Percentiles rank a stretch among this genome's conserved stretches.
Conservation (phyloP, 352 stramenopile genomes). For the Globisporangium parvum region DNA sequence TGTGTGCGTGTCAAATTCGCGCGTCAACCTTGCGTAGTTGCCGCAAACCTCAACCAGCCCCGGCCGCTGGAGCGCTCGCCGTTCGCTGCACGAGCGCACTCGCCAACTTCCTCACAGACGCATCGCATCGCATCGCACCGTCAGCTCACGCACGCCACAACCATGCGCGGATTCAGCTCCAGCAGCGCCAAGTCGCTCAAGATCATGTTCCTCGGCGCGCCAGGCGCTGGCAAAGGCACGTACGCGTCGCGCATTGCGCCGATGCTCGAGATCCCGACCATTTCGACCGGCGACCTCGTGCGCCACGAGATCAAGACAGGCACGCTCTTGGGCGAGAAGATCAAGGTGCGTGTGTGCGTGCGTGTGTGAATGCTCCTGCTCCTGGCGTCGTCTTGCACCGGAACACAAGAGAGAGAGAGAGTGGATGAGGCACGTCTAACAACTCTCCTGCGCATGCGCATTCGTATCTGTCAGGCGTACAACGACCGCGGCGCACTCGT, state of each 20-base stretch:
- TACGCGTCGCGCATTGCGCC: constrained; percentile 85
- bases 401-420: neutral
- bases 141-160: constrained; percentile 8
- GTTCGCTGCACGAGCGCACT: neutral
- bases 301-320: constrained; percentile 84
- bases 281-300: constrained; percentile 87
- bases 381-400: neutral
- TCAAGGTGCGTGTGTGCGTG: constrained; percentile 41
- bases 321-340: constrained; percentile 61
- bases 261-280: constrained; percentile 82
- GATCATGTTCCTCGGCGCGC: constrained; percentile 89
- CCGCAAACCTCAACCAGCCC: neutral
- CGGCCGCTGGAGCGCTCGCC: too few relatives aligned
- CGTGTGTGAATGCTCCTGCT: too few relatives aligned
- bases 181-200: constrained; percentile 35
- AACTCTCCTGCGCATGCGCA: neutral
- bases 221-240: constrained; percentile 87
- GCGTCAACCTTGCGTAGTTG: neutral
- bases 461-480: constrained; percentile 42
- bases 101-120: too few relatives aligned
- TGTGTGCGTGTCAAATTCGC: too few relatives aligned
- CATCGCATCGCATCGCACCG: too few relatives aligned
- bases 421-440: too few relatives aligned
- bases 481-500: constrained; percentile 80
- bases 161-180: constrained; percentile 15